Evolutionary conservation across 2,329 filamentous ascomycete species (phyloP), one percentile per base, ranked within the genome.

Genomic region (Alternaria solani): DNA sequence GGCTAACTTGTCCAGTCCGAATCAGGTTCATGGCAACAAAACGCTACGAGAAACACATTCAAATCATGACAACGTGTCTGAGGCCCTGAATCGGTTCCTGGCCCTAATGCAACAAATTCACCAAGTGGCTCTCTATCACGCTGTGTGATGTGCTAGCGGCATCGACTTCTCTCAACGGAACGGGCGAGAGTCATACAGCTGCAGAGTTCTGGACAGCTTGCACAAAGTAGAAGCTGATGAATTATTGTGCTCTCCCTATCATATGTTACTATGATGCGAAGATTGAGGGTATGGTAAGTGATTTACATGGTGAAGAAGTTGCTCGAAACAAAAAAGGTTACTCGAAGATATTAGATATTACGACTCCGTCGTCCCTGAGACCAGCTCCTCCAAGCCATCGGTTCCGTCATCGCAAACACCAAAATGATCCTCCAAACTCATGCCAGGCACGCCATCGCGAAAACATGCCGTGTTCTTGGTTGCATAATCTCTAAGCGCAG

Each of bases 381-480:
- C 39, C 46, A 18, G 14, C n/a, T n/a, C 42, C 42, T 59, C 56
- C 32, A 59, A n/a, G 8, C 56, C 56, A 51, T 59, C 56, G 14
- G 51, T 55, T 30, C 56, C 56, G 36, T 59, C 56, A 41, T 59
- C 56, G 47, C 56, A 59, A 20, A 48, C 42, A 20, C 43, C 51
- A 38, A 59, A 59, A 11, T 34, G 56, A n/a, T 59, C 56, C 28
- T 42, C 56, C 28, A 59, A 34, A 8, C 32, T 59, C 56, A 59
- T 59, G 25, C 56, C 56, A 20, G 51, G 56, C 18, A 42, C 39
- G 4, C 56, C 56, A 55, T 75, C 72, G 16, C 65, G 54, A 39
- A 74, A 73, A 41, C 72, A 75, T 2, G 72, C 72, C 8, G 72
- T 63, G 38, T 75, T 62, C 16, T 67, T 58, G 6, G 63, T 66